Conservation (phyloP, 139 green algal genomes). For the Chlorella sp. region DNA sequence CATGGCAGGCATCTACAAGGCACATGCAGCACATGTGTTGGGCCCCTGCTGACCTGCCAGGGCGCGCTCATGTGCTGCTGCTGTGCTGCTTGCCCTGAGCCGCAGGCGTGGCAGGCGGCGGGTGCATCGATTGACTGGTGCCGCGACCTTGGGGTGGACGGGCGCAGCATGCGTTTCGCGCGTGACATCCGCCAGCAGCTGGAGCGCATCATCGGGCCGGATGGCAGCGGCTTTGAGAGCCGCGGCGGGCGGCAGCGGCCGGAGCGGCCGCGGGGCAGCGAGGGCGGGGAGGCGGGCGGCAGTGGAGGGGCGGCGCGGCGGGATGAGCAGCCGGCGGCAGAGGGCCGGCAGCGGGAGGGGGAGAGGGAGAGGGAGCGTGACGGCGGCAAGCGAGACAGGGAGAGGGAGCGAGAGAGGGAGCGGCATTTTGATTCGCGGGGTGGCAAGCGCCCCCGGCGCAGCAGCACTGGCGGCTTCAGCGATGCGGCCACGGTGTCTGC, state of each 20-base stretch:
- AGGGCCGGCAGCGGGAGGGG: background rate
- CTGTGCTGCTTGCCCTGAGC: background rate
- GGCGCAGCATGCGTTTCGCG: conserved; percentile 87
- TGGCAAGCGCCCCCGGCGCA: conserved; percentile 4
- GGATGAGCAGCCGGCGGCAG: background rate
- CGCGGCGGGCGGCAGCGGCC: background rate
- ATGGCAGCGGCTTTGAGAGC: conserved; percentile 45
- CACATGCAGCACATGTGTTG: too few relatives aligned
- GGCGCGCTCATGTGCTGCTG: background rate
- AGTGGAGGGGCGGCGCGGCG: background rate
- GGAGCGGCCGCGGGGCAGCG: background rate
- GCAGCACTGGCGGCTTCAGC: background rate
- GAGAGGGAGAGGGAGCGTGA: background rate
- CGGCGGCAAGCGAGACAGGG: background rate
- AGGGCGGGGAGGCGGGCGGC: background rate
- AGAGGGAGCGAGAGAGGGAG: too few relatives aligned
- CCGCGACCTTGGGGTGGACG: conserved; percentile 70
- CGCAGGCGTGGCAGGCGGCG: conserved; percentile 66
- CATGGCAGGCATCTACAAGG: too few relatives aligned
- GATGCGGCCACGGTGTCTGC: background rate
- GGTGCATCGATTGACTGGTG: conserved; percentile 58
- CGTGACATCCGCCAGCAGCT: conserved; percentile 89
- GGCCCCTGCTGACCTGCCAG: too few relatives aligned
- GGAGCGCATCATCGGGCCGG: conserved; percentile 45
- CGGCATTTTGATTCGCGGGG: too few relatives aligned